Evolutionary conservation across 2,329 filamentous ascomycete genomes (phyloP).

Genomic region (Cladophialophora yegresii): DNA sequence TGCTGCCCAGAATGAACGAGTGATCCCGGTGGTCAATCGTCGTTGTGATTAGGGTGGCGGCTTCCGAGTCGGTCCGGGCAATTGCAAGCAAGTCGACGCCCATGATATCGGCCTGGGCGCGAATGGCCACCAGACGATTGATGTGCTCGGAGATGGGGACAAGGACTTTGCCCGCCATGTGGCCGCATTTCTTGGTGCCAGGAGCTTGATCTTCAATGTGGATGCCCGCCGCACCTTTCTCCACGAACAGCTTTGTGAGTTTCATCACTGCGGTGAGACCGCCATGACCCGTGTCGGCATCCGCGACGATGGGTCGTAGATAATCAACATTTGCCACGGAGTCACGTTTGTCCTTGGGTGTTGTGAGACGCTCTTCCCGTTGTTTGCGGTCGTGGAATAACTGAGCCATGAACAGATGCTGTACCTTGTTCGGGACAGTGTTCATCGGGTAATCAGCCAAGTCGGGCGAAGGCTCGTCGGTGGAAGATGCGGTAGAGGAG

Average conservation of each 20-base stretch:
- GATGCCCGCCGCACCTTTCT: slow-evolving; percentile 94
- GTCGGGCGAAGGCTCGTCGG: slow-evolving; percentile 95
- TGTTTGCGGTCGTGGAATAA: slow-evolving; percentile 99
- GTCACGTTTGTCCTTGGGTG: slow-evolving; percentile 69
- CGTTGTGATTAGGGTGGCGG: slow-evolving; percentile 92
- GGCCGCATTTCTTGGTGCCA: slow-evolving; percentile 98
- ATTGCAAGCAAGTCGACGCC: slow-evolving; percentile 87
- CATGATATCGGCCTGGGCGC: slow-evolving; percentile 98
- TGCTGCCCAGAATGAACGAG: slow-evolving; percentile 84
- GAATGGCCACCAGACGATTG: slow-evolving; percentile 93
- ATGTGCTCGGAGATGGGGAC: slow-evolving; percentile 98
- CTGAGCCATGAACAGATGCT: slow-evolving; percentile 96
- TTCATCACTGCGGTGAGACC: slow-evolving; percentile 99
- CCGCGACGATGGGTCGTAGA: slow-evolving; percentile 91
- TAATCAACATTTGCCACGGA: slow-evolving; percentile 84
- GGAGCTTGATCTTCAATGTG: slow-evolving; percentile 99
- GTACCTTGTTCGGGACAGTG: slow-evolving; percentile 97
- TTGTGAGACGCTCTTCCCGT: slow-evolving; percentile 85
- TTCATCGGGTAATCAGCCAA: slow-evolving; percentile 97
- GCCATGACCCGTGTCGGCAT: slow-evolving; percentile 95
- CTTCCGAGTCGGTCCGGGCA: slow-evolving; percentile 94
- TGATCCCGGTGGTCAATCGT: slow-evolving; percentile 97
- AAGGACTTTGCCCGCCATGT: slow-evolving; percentile 98
- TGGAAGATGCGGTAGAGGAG: slow-evolving; percentile 90
- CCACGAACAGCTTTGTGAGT: slow-evolving; percentile 94